Evolutionary conservation across 176 grass and related monocot genomes (phyloP), one percentile per base, ranked within the genome.

Genomic region (Raddia distichophylla): DNA sequence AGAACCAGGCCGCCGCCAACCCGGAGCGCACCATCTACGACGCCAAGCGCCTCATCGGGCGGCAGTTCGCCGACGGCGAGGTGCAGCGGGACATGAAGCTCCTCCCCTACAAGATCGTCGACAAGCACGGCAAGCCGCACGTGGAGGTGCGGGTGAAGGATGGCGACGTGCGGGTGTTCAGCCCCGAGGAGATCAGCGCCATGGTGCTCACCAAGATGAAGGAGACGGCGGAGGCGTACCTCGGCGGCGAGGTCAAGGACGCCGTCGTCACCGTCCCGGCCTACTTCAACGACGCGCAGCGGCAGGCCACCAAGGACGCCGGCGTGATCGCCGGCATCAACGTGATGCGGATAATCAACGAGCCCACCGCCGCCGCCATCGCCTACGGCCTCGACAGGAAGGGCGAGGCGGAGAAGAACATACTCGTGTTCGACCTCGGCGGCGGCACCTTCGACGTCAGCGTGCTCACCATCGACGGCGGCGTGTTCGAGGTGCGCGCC

Each of bases 51-150:
- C 85, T 92, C 16, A 95, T 95, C 10, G 90, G 90, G 10, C 81
- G 93, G 33, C 84, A 78, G 78, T 94, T 90, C 55, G 11, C 62
- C 48, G 82, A 92, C 65, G 89, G 81, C 20, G 75, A 81, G 75
- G 87, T 95, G 16, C 93, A 95, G 76, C 81, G 56, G 42, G 93
- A 95, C 90, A 86, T 95, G 85, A 95, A 92, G 75, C 86, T 92
- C 63, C 73, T 95, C 4, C 87, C 90, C 2, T 74, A 74, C 71
- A 40, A 50, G 1, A 16, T 74, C 71, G 32, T 74, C 3, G 71
- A 74, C 34, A 32, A 16, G 3, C 54, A 74, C 14, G 71, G 70
- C 32, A 73, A 73, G 71, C 71, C 71, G 10, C 71, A 73, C 71
- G 9, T 73, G 8, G 50, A 55, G 50, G 71, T 73, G 50, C 32